phyloP scores from a whole-genome alignment of 331 rosid species.

The Malus hybrid region DNA sequence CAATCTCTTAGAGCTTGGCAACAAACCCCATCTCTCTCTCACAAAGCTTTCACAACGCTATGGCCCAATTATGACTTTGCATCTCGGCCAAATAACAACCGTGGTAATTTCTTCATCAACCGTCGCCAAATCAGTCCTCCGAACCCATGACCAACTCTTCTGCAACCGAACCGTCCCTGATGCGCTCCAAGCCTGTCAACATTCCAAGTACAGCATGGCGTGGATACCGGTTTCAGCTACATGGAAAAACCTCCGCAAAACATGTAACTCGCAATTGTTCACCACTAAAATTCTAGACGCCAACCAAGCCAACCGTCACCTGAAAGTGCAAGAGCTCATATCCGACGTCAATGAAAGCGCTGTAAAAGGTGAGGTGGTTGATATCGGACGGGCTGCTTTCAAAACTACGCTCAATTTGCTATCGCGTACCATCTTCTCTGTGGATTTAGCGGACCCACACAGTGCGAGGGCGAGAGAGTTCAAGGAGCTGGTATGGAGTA shows the following conservation, averaged over 20 bases:
- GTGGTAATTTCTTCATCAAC: constrained; percentile 37
- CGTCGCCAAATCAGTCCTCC: constrained; percentile 30
- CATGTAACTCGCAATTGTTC: constrained; percentile 27
- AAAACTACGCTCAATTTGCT: background rate
- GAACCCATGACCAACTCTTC: constrained; percentile 33
- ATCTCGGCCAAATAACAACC: too few relatives aligned
- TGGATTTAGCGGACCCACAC: constrained; percentile 2
- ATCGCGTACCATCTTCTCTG: constrained; percentile 12
- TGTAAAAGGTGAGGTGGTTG: background rate
- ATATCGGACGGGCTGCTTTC: constrained; percentile 1
- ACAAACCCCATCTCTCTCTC: constrained; percentile 35
- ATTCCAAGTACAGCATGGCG: constrained; percentile 16
- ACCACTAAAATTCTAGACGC: constrained; percentile 31
- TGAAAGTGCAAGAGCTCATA: background rate
- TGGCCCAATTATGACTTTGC: too few relatives aligned
- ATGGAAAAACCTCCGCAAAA: constrained; percentile 41
- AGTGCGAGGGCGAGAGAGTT: background rate
- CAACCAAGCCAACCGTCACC: background rate
- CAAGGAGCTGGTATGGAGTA: background rate
- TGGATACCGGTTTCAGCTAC: constrained; percentile 24
- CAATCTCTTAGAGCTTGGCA: constrained; percentile 17
- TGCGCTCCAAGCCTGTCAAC: constrained; percentile 11
- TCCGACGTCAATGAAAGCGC: background rate
- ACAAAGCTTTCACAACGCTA: too few relatives aligned
- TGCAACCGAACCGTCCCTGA: constrained; percentile 32